Evolutionary conservation across 2,329 filamentous ascomycete genomes (phyloP), one percentile per base, ranked within the genome.

Genomic region (Aspergillus fumigatiaffinis): DNA sequence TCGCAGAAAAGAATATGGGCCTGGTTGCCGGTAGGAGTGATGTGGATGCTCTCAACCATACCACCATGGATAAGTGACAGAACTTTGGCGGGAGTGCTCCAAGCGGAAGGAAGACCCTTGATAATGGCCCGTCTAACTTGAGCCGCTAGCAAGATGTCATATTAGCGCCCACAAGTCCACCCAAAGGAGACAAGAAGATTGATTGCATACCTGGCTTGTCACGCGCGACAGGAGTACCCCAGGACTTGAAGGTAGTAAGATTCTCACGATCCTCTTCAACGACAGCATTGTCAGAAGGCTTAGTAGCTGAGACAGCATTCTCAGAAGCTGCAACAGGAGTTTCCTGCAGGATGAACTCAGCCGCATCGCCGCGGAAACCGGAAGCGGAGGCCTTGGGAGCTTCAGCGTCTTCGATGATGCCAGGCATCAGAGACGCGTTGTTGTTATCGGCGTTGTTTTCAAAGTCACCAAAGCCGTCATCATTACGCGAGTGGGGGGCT

Each of bases 51-150:
- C 57, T 78, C 76, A 20, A 78, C 60, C 10, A 64, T 56, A 9
- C 76, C 76, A 14, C 75, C 75, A 47, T 75, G 70, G 8, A 78
- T 62, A 7, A 77, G 60, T 2, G 70, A 71, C 17, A 76, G 61
- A 10, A 77, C 62, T 48, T 75, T 70, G 29, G 66, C 64, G 6
- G 69, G 61, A 6, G 58, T 66, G 14, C 65, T 61, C 55, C 70
- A 70, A 42, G 58, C 59, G 3, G 62, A 52, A 1, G 76, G 76
- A n/a, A 78, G 66, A n/a, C 67, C 63, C 20, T 63, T 68, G 51
- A 78, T 66, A 9, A 75, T 60, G 25, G 76, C 61, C 3, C 67
- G 71, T 29, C 74, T 66, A 50, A 64, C 60, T 32, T 62, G 63
- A 47, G 65, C 57, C 41, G 67, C 67, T 70, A 51, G n/a, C 4